Evolutionary conservation across 179 eudicot genomes (phyloP).

Genomic region (Corrigiola litoralis): DNA sequence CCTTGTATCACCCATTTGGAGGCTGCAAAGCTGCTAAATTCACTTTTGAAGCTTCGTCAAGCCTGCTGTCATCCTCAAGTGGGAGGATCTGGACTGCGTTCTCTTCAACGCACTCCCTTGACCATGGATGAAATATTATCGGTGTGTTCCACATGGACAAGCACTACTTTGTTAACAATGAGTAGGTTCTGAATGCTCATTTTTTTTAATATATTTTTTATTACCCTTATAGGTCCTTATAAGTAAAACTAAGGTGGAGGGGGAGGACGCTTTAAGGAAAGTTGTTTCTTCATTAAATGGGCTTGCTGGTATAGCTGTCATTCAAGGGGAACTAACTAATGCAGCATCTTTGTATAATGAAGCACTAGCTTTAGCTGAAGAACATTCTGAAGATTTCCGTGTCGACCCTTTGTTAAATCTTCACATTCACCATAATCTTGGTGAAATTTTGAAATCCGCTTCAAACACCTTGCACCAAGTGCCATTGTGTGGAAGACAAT

Average conservation of each 20-base stretch:
- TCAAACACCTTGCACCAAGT: constrained; percentile 21
- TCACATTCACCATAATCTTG: constrained; percentile 80
- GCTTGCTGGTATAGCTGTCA: constrained; percentile 83
- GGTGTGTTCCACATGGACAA: constrained; percentile 35
- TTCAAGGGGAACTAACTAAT: constrained; percentile 58
- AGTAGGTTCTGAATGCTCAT: too few relatives aligned
- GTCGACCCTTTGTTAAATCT: constrained; percentile 85
- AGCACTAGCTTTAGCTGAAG: constrained; percentile 65
- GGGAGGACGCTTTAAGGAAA: constrained; percentile 90
- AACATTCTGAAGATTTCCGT: constrained; percentile 73
- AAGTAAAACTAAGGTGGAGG: constrained; percentile 90
- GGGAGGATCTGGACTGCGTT: constrained; percentile 88
- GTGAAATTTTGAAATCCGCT: constrained; percentile 55
- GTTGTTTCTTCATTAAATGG: constrained; percentile 84
- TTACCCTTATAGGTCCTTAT: constrained; percentile 77
- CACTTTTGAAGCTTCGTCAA: constrained; percentile 97
- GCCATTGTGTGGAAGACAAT: constrained; percentile 15
- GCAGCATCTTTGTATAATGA: constrained; percentile 72
- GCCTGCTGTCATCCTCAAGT: constrained; percentile 99
- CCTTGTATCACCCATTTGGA: constrained; percentile 62
- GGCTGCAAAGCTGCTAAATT: constrained; percentile 82
- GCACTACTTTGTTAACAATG: background rate
- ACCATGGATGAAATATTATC: constrained; percentile 94
- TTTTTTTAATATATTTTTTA: too few relatives aligned
- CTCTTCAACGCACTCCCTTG: constrained; percentile 92